These are phyloP conservation scores for Phytophthora multivora DNA, from an alignment of 352 stramenopile genomes.

Conservation along the genomic window DNA sequence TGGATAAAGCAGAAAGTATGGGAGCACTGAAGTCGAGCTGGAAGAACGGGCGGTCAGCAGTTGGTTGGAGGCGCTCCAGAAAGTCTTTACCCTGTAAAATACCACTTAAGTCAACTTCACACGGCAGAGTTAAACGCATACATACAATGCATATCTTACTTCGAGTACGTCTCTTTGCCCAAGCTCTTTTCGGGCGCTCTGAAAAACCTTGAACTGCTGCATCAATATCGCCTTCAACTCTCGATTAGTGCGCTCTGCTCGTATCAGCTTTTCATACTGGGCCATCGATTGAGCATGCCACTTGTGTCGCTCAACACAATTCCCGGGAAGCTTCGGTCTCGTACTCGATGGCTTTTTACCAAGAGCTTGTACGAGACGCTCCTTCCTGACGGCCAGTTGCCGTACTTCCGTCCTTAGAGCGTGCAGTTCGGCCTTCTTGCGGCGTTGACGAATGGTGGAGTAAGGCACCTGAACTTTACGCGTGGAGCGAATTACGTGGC, in stretches of 20 bases:
- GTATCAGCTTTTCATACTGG: neutral
- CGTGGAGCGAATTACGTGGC: neutral
- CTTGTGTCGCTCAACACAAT: neutral
- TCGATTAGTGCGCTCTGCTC: neutral
- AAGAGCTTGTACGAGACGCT: neutral
- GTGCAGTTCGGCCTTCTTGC: neutral
- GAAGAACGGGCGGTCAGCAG: constrained; percentile 1
- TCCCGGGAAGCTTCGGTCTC: neutral
- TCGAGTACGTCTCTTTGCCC: neutral
- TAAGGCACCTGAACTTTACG: constrained; percentile 1
- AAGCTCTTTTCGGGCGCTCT: neutral
- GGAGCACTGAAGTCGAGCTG: constrained; percentile 4
- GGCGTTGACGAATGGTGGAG: constrained; percentile 1
- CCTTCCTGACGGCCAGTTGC: neutral
- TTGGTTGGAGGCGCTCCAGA: neutral
- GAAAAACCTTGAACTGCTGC: constrained; percentile 2
- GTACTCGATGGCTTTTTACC: neutral
- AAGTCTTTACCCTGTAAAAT: constrained; percentile 3
- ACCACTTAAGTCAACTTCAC: neutral
- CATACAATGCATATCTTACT: neutral
- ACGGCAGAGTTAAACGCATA: neutral
- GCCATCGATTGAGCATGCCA: constrained; percentile 1
- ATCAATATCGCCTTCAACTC: constrained; percentile 1
- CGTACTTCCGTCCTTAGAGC: neutral
- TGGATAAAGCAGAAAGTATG: neutral